Evolutionary conservation across 352 stramenopile species (phyloP).

Genomic region (Globisporangium recalcitrans): DNA sequence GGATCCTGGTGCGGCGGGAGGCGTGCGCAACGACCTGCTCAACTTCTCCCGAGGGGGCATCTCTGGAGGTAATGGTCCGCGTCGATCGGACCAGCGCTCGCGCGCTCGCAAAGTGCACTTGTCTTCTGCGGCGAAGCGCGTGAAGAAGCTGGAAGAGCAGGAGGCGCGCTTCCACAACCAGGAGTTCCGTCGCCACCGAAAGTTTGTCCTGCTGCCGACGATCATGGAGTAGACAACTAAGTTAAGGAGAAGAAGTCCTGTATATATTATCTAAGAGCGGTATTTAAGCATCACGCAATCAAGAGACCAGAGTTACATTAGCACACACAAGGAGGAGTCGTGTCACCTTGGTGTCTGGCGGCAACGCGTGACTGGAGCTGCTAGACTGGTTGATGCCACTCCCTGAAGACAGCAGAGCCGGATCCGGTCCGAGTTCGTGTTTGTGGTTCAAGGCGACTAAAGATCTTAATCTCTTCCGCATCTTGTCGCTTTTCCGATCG

Average conservation of each 20-base stretch:
- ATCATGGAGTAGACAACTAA: slow-evolving; percentile 39
- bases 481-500: background rate
- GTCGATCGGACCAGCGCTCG: slow-evolving; percentile 41
- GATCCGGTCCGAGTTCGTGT: too few species aligned
- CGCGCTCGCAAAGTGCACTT: slow-evolving; percentile 61
- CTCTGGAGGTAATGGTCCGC: slow-evolving; percentile 22
- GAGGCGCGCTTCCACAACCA: slow-evolving; percentile 59
- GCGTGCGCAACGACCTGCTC: slow-evolving; percentile 56
- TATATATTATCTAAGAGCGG: slow-evolving; percentile 9
- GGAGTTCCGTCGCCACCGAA: slow-evolving; percentile 30
- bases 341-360: too few species aligned
- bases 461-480: background rate
- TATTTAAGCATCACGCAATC: slow-evolving; percentile 12
- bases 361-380: too few species aligned
- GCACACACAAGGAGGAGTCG: background rate
- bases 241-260: slow-evolving; percentile 2
- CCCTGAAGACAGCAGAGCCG: too few species aligned
- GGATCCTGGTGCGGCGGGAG: slow-evolving; percentile 41
- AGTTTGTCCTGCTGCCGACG: slow-evolving; percentile 31
- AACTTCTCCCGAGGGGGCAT: slow-evolving; percentile 59
- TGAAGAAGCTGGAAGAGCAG: slow-evolving; percentile 79
- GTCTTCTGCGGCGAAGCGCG: slow-evolving; percentile 75
- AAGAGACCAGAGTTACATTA: background rate
- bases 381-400: too few species aligned
- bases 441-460: background rate